Percentiles rank a stretch among this genome's conserved stretches.
Evolutionary conservation across 495 filamentous ascomycete genomes (phyloP).

Genomic region (Talaromyces ruber): DNA sequence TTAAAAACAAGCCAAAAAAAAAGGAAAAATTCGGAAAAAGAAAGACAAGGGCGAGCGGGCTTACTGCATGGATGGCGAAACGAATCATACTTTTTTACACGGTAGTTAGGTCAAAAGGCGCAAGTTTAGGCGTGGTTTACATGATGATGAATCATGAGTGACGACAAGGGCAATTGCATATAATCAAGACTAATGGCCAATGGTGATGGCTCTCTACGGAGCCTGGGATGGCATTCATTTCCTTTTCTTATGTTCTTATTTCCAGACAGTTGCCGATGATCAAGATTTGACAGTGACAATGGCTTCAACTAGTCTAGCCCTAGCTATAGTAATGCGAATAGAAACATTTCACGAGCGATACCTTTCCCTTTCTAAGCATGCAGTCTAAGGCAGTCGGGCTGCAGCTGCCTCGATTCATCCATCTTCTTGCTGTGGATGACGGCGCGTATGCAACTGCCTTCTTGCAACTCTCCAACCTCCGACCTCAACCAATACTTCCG

Average conservation of each 20-base stretch:
- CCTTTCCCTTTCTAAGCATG: not conserved
- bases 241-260: not conserved
- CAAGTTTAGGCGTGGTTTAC: not conserved
- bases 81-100: not conserved
- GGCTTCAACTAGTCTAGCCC: not conserved
- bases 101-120: not conserved
- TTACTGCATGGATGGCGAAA: not conserved
- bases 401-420: not conserved
- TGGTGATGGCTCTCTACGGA: not conserved
- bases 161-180: not conserved
- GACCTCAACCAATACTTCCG: not conserved
- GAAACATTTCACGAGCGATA: not conserved
- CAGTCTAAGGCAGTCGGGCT: not conserved
- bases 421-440: not conserved
- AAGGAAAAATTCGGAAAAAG: not conserved
- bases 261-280: not conserved
- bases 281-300: not conserved
- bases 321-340: not conserved
- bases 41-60: not conserved
- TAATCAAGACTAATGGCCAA: not conserved
- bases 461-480: not conserved
- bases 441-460: not conserved
- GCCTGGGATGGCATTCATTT: not conserved
- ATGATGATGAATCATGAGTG: not conserved
- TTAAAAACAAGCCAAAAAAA: not conserved